Conservation (phyloP, 768 basidiomycete genomes). For the Vararia minispora region DNA sequence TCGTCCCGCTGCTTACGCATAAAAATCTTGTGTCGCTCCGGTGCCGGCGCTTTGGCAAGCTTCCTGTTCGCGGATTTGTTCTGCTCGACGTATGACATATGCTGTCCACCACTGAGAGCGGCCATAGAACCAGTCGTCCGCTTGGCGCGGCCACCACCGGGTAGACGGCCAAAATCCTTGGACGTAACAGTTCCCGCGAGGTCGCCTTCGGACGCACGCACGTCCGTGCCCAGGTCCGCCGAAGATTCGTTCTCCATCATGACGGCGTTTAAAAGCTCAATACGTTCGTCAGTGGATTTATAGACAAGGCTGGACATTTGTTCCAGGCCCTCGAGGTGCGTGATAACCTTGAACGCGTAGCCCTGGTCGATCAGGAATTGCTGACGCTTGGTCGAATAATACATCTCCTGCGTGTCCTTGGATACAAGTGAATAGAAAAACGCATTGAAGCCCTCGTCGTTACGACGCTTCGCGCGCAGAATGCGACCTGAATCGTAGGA, state of each 20-base stretch:
- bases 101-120: conserved; percentile 79
- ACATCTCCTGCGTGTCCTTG: conserved; percentile 99
- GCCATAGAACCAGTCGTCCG: conserved; percentile 74
- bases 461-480: conserved; percentile 90
- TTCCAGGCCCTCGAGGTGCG: conserved; percentile 89
- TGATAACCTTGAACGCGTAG: conserved; percentile 99
- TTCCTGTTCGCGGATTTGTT: conserved; percentile 87
- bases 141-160: conserved; percentile 42
- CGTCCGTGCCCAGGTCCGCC: conserved; percentile 79
- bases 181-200: conserved; percentile 79
- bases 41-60: conserved; percentile 39
- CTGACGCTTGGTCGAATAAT: conserved; percentile 96
- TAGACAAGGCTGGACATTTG: conserved; percentile 83
- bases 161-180: conserved; percentile 72
- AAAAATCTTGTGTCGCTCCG: conserved; percentile 65
- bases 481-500: conserved; percentile 61
- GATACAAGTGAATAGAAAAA: conserved; percentile 99
- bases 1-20: conserved; percentile 74
- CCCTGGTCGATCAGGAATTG: conserved; percentile 99
- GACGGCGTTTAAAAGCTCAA: conserved; percentile 91
- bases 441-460: conserved; percentile 99
- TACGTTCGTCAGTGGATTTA: conserved; percentile 84
- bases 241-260: conserved; percentile 84
- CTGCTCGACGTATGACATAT: conserved; percentile 89
- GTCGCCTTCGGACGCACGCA: conserved; percentile 75